phyloP scores from a whole-genome alignment of 176 grass and related monocot genomes.

The Triticum urartu region DNA sequence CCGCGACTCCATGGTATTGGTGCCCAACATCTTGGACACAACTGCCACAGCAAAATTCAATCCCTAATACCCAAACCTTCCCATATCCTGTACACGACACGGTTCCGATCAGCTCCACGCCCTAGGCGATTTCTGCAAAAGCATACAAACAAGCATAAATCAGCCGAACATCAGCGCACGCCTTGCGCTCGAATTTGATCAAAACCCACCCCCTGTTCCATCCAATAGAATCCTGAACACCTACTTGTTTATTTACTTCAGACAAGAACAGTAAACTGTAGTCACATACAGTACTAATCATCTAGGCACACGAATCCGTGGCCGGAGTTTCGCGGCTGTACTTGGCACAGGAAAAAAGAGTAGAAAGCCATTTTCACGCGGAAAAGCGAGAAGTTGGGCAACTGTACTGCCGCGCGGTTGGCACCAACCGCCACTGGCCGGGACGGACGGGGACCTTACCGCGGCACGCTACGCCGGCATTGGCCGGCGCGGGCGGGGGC shows the following conservation, averaged over 20 bases:
- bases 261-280: not conserved
- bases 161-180: not conserved
- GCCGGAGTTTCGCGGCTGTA: slow-evolving; percentile 4
- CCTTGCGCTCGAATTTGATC: slow-evolving; percentile 22
- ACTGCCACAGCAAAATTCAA: not conserved
- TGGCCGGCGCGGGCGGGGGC: slow-evolving; percentile 2
- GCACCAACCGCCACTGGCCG: slow-evolving; percentile 47
- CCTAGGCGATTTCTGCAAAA: slow-evolving; percentile 28
- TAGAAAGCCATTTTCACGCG: not conserved
- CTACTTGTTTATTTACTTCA: not conserved
- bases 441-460: slow-evolving; percentile 40
- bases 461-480: slow-evolving; percentile 36
- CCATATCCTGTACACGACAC: not conserved
- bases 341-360: slow-evolving; percentile 25
- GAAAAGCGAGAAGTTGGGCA: slow-evolving; percentile 21
- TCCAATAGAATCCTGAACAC: not conserved
- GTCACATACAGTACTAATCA: not conserved
- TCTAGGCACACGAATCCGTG: not conserved
- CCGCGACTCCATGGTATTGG: slow-evolving; percentile 66
- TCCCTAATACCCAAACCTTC: not conserved
- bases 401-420: slow-evolving; percentile 21
- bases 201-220: slow-evolving; percentile 18
- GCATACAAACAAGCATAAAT: not conserved
- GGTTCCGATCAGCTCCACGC: slow-evolving; percentile 15
- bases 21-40: slow-evolving; percentile 18